Conservation (phyloP, 179 eudicot species). For the Spergularia azorica region DNA sequence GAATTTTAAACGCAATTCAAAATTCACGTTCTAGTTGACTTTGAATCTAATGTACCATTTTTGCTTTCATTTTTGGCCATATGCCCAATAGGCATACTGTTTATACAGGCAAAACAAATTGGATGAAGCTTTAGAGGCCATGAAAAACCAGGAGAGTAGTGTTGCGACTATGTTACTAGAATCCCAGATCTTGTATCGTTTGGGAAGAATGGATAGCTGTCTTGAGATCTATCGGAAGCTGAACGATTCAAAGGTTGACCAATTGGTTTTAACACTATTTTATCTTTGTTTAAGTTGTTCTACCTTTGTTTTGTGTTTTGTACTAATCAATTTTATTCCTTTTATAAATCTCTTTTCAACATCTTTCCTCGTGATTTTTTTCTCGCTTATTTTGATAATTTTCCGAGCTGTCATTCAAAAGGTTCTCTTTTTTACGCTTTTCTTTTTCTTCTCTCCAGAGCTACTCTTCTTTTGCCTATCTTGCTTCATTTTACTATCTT, state of each 20-base stretch:
- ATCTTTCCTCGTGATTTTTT: no score
- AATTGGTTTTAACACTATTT: constrained; percentile 26
- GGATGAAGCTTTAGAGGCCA: constrained; percentile 68
- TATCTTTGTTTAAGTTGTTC: no score
- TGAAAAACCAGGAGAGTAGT: constrained; percentile 62
- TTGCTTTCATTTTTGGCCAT: no score
- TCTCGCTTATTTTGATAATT: no score
- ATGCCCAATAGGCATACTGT: constrained; percentile 69
- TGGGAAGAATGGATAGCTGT: constrained; percentile 74
- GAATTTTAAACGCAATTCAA: neutral
- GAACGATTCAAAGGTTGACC: constrained; percentile 62
- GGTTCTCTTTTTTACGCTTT: no score
- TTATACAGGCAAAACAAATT: constrained; percentile 79
- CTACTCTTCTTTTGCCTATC: no score
- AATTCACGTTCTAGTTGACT: neutral
- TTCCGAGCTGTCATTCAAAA: no score
- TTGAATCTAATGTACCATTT: constrained; percentile 2
- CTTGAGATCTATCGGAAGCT: constrained; percentile 71
- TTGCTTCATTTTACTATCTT: no score
- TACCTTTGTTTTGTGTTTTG: no score
- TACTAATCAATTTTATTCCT: no score
- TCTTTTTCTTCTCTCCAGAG: no score
- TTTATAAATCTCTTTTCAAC: no score
- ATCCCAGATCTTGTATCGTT: constrained; percentile 78
- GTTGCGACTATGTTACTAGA: constrained; percentile 60